A percentile compares a stretch with the other conserved stretches of the same genome.
These are phyloP conservation scores for Chenopodium quinoa DNA, from an alignment of 148 eudicot genomes.

Conservation along the genomic window DNA sequence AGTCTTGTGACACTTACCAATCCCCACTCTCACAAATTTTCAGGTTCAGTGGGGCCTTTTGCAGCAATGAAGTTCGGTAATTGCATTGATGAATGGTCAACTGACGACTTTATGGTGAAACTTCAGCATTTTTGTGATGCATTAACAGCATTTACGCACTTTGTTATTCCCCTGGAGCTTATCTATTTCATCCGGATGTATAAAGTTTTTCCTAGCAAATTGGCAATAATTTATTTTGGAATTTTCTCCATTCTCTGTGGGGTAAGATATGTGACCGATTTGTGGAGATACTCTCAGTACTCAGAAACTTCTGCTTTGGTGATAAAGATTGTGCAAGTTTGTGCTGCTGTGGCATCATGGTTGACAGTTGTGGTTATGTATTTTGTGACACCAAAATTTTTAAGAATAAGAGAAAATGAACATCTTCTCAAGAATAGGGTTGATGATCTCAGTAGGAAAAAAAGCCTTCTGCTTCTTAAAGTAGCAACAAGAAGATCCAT, in stretches of 20 bases:
- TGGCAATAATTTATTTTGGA: conserved; percentile 60
- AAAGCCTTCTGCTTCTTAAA: conserved; percentile 42
- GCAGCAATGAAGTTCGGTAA: conserved; percentile 46
- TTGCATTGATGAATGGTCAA: conserved; percentile 49
- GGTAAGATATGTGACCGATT: conserved; percentile 49
- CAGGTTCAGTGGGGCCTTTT: conserved; percentile 19
- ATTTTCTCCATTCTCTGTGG: conserved; percentile 61
- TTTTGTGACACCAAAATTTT: conserved; percentile 54
- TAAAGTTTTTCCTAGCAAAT: conserved; percentile 53
- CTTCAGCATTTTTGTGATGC: conserved; percentile 53
- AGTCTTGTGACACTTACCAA: background rate
- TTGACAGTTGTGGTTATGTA: conserved; percentile 51
- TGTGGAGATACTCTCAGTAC: conserved; percentile 46
- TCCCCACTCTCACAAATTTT: background rate
- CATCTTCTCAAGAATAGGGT: conserved; percentile 47
- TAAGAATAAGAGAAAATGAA: conserved; percentile 49
- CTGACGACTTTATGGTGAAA: conserved; percentile 47
- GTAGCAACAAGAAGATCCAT: conserved; percentile 59
- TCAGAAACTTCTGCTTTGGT: conserved; percentile 45
- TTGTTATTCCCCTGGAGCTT: conserved; percentile 54
- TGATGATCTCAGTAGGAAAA: conserved; percentile 51
- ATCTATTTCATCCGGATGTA: conserved; percentile 37
- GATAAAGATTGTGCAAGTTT: conserved; percentile 48
- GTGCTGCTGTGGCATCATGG: conserved; percentile 52
- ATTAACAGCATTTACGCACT: conserved; percentile 53